phyloP scores from a whole-genome alignment of 2,329 filamentous ascomycete genomes.

The Chalaropsis ovoidea region DNA sequence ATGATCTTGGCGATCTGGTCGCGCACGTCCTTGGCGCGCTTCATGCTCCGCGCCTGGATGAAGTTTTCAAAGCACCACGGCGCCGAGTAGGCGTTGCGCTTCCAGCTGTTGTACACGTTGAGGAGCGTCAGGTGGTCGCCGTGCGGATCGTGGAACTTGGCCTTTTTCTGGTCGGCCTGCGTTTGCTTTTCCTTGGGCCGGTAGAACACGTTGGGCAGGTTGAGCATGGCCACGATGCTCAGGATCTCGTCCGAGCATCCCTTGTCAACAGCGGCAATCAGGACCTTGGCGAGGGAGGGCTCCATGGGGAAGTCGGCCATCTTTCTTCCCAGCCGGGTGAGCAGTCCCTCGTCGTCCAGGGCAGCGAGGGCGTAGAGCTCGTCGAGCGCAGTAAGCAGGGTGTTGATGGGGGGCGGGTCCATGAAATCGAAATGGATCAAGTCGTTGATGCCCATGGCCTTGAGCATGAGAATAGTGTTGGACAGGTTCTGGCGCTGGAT shows the following conservation, averaged over 20 bases:
- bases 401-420: constrained; percentile 95
- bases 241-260: constrained; percentile 89
- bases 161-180: constrained; percentile 93
- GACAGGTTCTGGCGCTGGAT: constrained; percentile 92
- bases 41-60: constrained; percentile 83
- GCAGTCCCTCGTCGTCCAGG: constrained; percentile 84
- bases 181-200: constrained; percentile 94
- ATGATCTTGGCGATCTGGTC: constrained; percentile 90
- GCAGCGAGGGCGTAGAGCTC: constrained; percentile 88
- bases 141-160: constrained; percentile 90
- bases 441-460: constrained; percentile 98
- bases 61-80: constrained; percentile 98
- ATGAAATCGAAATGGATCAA: constrained; percentile 97
- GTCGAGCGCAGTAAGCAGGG: constrained; percentile 91
- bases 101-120: constrained; percentile 98
- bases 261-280: constrained; percentile 79
- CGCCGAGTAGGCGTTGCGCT: constrained; percentile 66
- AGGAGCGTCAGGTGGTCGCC: constrained; percentile 91
- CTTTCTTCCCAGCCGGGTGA: constrained; percentile 84
- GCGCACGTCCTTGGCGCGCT: constrained; percentile 80
- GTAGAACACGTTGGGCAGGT: constrained; percentile 78
- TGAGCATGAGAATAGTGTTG: constrained; percentile 91
- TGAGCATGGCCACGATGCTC: constrained; percentile 90
- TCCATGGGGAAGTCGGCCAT: constrained; percentile 99
- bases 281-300: constrained; percentile 76